Evolutionary conservation across 768 basidiomycete species (phyloP).

Genomic region (Mycena indigotica): DNA sequence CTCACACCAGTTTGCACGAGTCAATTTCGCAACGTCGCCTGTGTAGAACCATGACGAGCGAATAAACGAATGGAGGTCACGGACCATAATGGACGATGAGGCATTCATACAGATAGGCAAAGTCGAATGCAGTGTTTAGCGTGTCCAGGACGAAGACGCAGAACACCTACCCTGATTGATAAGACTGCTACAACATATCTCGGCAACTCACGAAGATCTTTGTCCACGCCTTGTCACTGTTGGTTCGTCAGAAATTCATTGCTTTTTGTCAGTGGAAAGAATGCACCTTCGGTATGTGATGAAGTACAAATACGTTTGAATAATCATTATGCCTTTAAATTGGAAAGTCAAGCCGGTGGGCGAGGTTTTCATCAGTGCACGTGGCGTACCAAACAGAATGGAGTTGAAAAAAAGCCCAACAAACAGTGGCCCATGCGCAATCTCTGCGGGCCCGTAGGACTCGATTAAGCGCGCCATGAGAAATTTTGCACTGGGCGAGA

Average conservation of each 20-base stretch:
- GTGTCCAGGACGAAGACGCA: slow-evolving; percentile 38
- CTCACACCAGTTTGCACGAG: slow-evolving; percentile 29
- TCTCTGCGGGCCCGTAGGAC: slow-evolving; percentile 11
- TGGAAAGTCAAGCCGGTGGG: no score
- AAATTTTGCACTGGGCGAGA: neutral
- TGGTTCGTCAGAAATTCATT: slow-evolving; percentile 21
- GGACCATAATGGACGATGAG: slow-evolving; percentile 40
- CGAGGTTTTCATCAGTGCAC: no score
- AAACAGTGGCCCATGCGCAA: slow-evolving; percentile 37
- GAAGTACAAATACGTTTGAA: slow-evolving; percentile 41
- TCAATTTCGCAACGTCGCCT: slow-evolving; percentile 30
- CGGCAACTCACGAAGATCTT: slow-evolving; percentile 33
- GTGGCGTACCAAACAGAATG: slow-evolving; percentile 34
- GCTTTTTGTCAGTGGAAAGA: slow-evolving; percentile 1
- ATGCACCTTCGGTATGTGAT: slow-evolving; percentile 36
- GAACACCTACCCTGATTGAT: slow-evolving; percentile 8
- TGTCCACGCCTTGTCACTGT: slow-evolving; percentile 14
- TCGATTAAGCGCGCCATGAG: slow-evolving; percentile 1
- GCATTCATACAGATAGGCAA: slow-evolving; percentile 38
- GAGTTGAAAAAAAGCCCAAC: slow-evolving; percentile 37
- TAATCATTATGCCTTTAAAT: slow-evolving; percentile 30
- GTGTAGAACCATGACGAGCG: no score
- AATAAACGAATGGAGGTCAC: neutral
- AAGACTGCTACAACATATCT: no score
- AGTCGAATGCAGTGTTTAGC: slow-evolving; percentile 39